Evolutionary conservation across 1,284 basidiomycete species (phyloP), one percentile per base, ranked within the genome.

Genomic region (Cryptococcus depauperatus): DNA sequence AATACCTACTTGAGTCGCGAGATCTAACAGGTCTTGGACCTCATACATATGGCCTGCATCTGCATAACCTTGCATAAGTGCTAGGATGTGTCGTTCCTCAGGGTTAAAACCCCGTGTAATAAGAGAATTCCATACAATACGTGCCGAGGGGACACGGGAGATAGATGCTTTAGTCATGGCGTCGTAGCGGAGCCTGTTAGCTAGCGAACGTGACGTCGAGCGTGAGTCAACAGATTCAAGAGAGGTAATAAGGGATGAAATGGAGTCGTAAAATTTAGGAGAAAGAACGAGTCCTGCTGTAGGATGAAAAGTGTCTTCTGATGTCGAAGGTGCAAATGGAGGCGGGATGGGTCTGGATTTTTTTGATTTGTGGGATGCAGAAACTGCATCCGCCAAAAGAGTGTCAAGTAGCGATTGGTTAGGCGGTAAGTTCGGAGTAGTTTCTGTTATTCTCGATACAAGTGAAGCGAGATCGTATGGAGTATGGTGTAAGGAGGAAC

Each of bases 1-100:
- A n/a, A 55, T 38, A 13, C 53, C 56, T 8, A 51, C 35, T 4
- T 51, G 52, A 1, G 41, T 14, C 0, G 64, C 65, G 4, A 64
- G 40, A 1, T 41, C 4, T 4, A 64, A 39, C 11, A 65, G 46
- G 21, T 58, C 53, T 35, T 58, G 55, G 6, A 64, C 65, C 35
- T 63, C 50, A 14, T 38, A 21, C 51, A 68, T 53, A 18, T 59
- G 54, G 1, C 66, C 66, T 5, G 56, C 50, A 9, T 55, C 46
- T 10, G 56, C 54, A 38, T 67, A 68, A 10, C 61, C 65, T 18
- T 52, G 40, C 43, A 70, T 54, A 3, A 70, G 50, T 5, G 61
- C 55, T 6, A 57, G 38, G 37, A 66, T 51, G 48, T 70, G 63
- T 8, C 41, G 35, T 11, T 52, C 37, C 14, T 51, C 47, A 4